phyloP scores from a whole-genome alignment of 768 basidiomycete species.

The Leucocoprinus leucothites region DNA sequence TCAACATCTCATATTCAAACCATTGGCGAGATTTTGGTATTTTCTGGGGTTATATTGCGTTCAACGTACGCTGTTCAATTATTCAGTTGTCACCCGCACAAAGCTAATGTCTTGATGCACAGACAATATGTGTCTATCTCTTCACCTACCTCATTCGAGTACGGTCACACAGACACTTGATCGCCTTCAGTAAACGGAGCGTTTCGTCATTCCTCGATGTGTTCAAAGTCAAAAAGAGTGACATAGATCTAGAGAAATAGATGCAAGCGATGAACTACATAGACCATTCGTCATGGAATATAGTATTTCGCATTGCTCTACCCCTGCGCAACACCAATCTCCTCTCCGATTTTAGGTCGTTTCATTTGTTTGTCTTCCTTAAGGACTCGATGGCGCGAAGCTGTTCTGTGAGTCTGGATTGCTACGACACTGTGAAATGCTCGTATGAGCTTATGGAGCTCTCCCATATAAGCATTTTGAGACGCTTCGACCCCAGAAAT shows the following conservation, averaged over 20 bases:
- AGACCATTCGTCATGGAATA: too few relatives aligned
- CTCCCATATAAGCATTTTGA: not conserved
- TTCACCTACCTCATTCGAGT: conserved; percentile 61
- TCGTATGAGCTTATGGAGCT: not conserved
- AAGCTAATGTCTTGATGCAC: not conserved
- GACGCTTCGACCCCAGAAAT: not conserved
- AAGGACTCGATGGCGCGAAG: too few relatives aligned
- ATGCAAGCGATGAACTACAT: too few relatives aligned
- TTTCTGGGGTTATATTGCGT: conserved; percentile 42
- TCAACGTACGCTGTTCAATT: too few relatives aligned
- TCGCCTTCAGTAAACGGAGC: conserved; percentile 12
- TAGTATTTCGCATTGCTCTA: too few relatives aligned
- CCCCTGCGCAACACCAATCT: too few relatives aligned
- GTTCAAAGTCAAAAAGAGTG: conserved; percentile 5
- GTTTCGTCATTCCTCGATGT: conserved; percentile 6
- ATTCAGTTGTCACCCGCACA: not conserved
- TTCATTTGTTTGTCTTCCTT: too few relatives aligned
- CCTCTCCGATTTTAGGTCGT: too few relatives aligned
- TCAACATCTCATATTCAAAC: conserved; percentile 58
- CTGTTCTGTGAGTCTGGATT: too few relatives aligned
- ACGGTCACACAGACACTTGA: conserved; percentile 19
- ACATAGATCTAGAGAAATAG: too few relatives aligned
- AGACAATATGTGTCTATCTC: conserved; percentile 44
- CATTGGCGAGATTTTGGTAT: conserved; percentile 54
- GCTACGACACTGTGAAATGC: not conserved